Evolutionary conservation across 2,329 filamentous ascomycete genomes (phyloP).

Genomic region (Cordyceps sp.): DNA sequence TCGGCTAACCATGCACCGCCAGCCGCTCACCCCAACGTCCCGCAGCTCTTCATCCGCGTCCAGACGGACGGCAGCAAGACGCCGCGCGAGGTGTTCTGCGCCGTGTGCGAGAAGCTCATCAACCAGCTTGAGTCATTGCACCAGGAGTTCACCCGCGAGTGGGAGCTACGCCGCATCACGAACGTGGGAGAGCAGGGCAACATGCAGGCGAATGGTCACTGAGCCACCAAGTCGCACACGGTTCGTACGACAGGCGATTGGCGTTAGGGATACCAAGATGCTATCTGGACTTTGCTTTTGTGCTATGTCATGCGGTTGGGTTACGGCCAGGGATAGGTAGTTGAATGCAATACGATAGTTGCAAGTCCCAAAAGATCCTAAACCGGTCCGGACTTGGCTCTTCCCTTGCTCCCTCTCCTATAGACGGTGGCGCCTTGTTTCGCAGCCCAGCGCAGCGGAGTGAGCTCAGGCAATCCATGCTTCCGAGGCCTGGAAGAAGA

Average conservation of each 20-base stretch:
- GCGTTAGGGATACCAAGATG: conserved; percentile 8
- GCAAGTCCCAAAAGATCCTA: no score
- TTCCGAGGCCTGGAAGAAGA: no score
- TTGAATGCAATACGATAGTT: no score
- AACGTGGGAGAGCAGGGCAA: conserved; percentile 42
- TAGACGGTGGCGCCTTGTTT: no score
- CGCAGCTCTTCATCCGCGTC: conserved; percentile 55
- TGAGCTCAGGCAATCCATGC: no score
- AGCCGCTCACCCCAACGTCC: conserved; percentile 44
- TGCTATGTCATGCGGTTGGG: no score
- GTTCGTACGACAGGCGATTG: conserved; percentile 5
- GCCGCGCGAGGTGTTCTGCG: conserved; percentile 75
- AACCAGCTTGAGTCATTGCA: conserved; percentile 64
- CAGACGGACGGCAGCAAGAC: conserved; percentile 81
- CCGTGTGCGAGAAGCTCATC: conserved; percentile 69
- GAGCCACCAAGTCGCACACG: no score
- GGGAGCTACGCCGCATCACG: conserved; percentile 74
- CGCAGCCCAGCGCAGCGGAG: no score
- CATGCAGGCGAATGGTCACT: conserved; percentile 19
- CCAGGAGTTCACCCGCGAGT: conserved; percentile 84
- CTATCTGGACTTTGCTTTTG: conserved; percentile 4
- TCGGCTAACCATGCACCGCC: conserved; percentile 2
- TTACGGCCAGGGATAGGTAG: no score
- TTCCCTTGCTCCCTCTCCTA: no score
- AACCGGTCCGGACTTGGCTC: no score